phyloP scores from a whole-genome alignment of 2,329 filamentous ascomycete genomes.

The Neonectria punicea region DNA sequence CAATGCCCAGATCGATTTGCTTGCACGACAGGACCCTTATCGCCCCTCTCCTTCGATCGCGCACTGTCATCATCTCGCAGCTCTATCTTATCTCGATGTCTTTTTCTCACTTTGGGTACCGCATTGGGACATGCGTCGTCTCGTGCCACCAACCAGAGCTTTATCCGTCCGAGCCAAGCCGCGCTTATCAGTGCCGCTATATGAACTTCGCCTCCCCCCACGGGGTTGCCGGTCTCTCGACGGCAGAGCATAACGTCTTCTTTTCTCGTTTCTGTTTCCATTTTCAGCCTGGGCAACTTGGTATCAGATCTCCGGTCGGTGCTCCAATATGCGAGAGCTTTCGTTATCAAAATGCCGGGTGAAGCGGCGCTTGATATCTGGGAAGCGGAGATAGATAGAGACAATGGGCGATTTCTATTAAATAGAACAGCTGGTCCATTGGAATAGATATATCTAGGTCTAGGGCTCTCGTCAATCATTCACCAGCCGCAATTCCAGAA shows the following conservation, averaged over 20 bases:
- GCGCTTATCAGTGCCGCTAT: slow-evolving; percentile 18
- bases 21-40: neutral
- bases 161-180: slow-evolving; percentile 1
- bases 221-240: slow-evolving; percentile 8
- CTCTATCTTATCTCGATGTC: neutral
- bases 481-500: neutral
- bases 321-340: neutral
- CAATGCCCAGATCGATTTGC: slow-evolving; percentile 1
- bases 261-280: slow-evolving; percentile 16
- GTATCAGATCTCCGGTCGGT: neutral
- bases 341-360: slow-evolving; percentile 1
- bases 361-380: neutral
- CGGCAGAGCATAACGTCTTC: neutral
- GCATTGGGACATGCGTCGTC: slow-evolving; percentile 7
- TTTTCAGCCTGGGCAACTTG: neutral
- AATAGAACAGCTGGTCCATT: neutral
- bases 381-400: neutral
- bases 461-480: neutral
- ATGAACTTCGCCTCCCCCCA: neutral
- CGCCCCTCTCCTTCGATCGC: neutral
- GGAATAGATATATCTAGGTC: neutral
- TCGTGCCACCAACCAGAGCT: neutral
- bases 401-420: neutral
- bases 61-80: neutral
- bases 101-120: slow-evolving; percentile 25